These are phyloP conservation scores for Eucalyptus viminalis DNA, from an alignment of 345 rosid species.

Conservation along the genomic window DNA sequence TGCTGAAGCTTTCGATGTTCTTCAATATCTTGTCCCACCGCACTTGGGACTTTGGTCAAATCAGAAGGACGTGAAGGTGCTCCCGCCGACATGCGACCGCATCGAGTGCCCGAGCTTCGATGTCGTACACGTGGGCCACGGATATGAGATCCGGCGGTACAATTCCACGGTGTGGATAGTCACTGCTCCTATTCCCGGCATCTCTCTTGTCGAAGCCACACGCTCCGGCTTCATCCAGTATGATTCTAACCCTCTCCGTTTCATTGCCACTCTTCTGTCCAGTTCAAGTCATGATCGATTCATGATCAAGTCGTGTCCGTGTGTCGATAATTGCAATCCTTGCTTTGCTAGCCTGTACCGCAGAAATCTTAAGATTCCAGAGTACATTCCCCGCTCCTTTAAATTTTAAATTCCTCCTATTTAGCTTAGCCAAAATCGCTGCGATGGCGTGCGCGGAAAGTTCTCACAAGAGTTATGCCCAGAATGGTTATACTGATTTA, in stretches of 20 bases:
- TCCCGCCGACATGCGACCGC: slow-evolving; percentile 56
- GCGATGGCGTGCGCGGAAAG: background rate
- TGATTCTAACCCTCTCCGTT: background rate
- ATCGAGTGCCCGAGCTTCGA: slow-evolving; percentile 71
- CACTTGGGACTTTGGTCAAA: background rate
- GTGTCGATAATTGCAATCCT: background rate
- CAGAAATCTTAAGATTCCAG: background rate
- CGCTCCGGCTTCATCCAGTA: slow-evolving; percentile 63
- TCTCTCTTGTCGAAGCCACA: slow-evolving; percentile 62
- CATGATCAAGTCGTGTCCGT: background rate
- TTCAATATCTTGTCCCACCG: slow-evolving; percentile 33
- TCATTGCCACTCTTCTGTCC: background rate
- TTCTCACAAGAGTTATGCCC: background rate
- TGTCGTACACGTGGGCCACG: slow-evolving; percentile 34
- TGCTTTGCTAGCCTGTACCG: background rate
- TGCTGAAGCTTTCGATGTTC: background rate
- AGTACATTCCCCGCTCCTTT: background rate
- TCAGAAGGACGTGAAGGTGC: background rate
- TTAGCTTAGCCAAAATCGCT: background rate
- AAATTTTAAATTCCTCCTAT: too few species aligned
- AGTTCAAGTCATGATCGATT: background rate
- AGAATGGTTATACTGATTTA: background rate
- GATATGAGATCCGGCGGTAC: slow-evolving; percentile 66
- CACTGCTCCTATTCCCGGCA: slow-evolving; percentile 52
- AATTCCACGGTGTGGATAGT: slow-evolving; percentile 47